These are phyloP conservation scores for Lactarius indigo DNA, from an alignment of 768 basidiomycete genomes.

Conservation along the genomic window DNA sequence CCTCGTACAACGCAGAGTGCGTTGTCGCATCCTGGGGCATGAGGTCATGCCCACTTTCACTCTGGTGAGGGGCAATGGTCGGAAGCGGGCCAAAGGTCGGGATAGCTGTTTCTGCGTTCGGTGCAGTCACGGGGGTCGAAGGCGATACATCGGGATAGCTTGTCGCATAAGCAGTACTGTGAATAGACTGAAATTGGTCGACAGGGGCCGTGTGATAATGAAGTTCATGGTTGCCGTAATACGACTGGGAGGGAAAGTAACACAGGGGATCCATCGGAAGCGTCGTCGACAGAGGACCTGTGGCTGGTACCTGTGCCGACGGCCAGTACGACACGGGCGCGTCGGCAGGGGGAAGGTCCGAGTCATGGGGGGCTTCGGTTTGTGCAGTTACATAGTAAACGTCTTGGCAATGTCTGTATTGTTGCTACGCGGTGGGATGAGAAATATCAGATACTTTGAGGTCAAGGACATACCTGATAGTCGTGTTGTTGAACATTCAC, in stretches of 20 bases:
- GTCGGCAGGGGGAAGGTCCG: not conserved
- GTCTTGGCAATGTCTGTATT: not conserved
- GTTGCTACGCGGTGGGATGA: not conserved
- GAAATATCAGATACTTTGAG: not conserved
- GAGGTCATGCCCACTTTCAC: slow-evolving; percentile 25
- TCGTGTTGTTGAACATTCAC: slow-evolving; percentile 1
- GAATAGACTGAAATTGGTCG: not conserved
- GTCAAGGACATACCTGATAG: slow-evolving; percentile 11
- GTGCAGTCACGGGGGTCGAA: not conserved
- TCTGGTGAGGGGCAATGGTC: slow-evolving; percentile 15
- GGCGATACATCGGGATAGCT: not conserved
- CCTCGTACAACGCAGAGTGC: slow-evolving; percentile 13
- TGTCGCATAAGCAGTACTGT: not conserved
- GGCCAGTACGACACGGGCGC: slow-evolving; percentile 8
- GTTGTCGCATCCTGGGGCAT: not conserved
- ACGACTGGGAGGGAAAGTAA: not conserved
- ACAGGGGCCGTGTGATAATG: not conserved
- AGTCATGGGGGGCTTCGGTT: not conserved
- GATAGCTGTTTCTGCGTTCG: not conserved
- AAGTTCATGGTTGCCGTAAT: slow-evolving; percentile 1
- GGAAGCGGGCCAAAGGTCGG: not conserved
- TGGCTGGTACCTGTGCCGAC: slow-evolving; percentile 1
- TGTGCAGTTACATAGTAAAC: not conserved
- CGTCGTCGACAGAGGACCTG: not conserved
- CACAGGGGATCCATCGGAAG: not conserved